Base-by-base conservation (phyloP, 306 rosid species). In the Carpinus fangiana region DNA sequence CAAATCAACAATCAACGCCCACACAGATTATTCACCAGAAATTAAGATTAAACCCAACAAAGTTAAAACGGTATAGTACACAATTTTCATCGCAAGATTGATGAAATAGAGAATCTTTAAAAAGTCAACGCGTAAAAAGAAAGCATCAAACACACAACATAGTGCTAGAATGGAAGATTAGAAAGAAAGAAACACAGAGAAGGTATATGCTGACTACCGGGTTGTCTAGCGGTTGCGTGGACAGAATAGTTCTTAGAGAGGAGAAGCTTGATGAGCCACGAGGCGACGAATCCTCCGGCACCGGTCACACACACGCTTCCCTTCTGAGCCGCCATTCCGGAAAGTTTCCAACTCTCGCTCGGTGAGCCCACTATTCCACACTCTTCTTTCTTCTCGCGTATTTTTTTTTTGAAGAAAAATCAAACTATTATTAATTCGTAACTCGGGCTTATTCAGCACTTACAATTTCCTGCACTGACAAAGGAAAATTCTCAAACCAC, bases 271-370 rank as follows among this genome's bases (percentile, higher is more conserved):
- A 92, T 84, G 2, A 92, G 86, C 89, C 92, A 88, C 16, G 97
- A 92, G 0, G 86, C 96, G 17, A 90, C 69, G 67, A 94, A 94
- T 8, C 96, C 98, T 53, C 96, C 98, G 0, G 92, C 94, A 0
- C 98, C 96, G 1, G 90, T 94, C 3, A 94, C 94, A 70, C 96
- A 92, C 0, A 90, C 93, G 73, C 34, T 81, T 69, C 77, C 83
- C 9, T 72, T 74, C 60, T 18, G 77, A 7, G 50, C 36, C 18
- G 70, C 80, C 75, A 64, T 61, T 31, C 54, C 21, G 2, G 54
- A 8, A 46, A 20, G 31, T 8, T 21, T 64, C 70, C 20, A 16
- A 31, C 45, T 64, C 20, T 12, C 69, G 3, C 46, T 31, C 34
- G 34, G 34, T 31, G 34, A 31, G 34, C 41, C 61, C 36, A 3